Conservation (phyloP, 768 basidiomycete genomes). For the Hortiboletus campestris region DNA sequence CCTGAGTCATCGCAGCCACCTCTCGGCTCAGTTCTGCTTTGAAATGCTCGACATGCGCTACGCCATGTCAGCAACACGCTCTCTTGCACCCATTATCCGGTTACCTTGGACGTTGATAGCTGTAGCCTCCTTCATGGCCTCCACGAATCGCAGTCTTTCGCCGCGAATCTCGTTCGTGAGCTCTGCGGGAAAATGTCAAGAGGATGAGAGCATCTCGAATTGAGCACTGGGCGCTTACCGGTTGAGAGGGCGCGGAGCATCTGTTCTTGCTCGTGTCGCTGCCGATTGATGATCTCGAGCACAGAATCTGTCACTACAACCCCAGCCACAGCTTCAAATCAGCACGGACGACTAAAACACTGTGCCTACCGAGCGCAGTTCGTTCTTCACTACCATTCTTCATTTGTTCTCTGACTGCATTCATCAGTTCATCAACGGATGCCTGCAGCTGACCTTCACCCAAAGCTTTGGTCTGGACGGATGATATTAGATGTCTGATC, state of each 20-base stretch:
- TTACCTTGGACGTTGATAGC: conserved; percentile 81
- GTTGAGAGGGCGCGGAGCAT: conserved; percentile 64
- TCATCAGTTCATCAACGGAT: conserved; percentile 37
- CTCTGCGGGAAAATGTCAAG: conserved; percentile 41
- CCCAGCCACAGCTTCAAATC: conserved; percentile 1
- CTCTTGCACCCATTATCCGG: neutral
- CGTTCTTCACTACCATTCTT: conserved; percentile 40
- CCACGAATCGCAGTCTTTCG: conserved; percentile 81
- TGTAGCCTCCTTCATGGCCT: conserved; percentile 94
- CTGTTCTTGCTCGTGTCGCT: conserved; percentile 69
- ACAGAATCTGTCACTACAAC: conserved; percentile 56
- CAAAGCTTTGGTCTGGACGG: conserved; percentile 32
- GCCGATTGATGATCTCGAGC: conserved; percentile 61
- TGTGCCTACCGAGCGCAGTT: conserved; percentile 35
- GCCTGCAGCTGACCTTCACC: conserved; percentile 31
- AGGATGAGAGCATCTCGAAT: neutral
- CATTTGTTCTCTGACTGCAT: conserved; percentile 42
- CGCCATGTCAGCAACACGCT: conserved; percentile 2
- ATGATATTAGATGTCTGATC: conserved; percentile 35
- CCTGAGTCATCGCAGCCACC: conserved; percentile 70
- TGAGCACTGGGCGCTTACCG: conserved; percentile 41
- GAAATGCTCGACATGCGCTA: conserved; percentile 86
- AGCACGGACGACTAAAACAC: conserved; percentile 7
- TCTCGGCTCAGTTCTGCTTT: conserved; percentile 77
- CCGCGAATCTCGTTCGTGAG: conserved; percentile 83